Conservation (phyloP, 1,284 basidiomycete genomes). For the Chondrostereum purpureum region DNA sequence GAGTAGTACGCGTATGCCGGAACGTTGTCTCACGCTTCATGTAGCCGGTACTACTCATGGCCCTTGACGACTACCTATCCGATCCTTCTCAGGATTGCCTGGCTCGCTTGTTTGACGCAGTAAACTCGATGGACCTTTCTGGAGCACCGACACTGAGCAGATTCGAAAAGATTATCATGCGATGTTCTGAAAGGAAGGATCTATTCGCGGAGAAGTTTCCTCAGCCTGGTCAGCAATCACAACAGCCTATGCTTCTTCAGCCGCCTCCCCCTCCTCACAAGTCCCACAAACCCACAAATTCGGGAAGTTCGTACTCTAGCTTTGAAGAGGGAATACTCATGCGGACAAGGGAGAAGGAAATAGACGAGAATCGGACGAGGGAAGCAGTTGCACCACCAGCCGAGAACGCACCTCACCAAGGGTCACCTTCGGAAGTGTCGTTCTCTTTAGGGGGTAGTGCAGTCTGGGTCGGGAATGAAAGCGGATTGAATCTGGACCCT, state of each 20-base stretch:
- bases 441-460: slow-evolving; percentile 70
- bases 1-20: slow-evolving; percentile 14
- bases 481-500: slow-evolving; percentile 34
- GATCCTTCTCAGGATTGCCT: slow-evolving; percentile 86
- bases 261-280: slow-evolving; percentile 6
- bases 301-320: slow-evolving; percentile 56
- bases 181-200: slow-evolving; percentile 86
- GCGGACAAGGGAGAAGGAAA: slow-evolving; percentile 33
- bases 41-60: slow-evolving; percentile 88
- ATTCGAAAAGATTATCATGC: slow-evolving; percentile 84
- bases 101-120: slow-evolving; percentile 82
- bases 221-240: slow-evolving; percentile 25
- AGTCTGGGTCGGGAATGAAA: slow-evolving; percentile 75
- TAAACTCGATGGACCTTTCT: slow-evolving; percentile 88
- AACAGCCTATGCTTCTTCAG: not conserved
- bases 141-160: slow-evolving; percentile 73
- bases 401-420: slow-evolving; percentile 24
- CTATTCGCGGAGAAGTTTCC: slow-evolving; percentile 82
- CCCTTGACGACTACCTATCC: slow-evolving; percentile 92
- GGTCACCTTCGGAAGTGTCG: slow-evolving; percentile 61
- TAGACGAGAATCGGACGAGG: slow-evolving; percentile 20
- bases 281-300: slow-evolving; percentile 47
- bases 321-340: slow-evolving; percentile 57
- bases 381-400: slow-evolving; percentile 17
- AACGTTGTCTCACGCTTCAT: slow-evolving; percentile 7